These are phyloP conservation scores for Taphrina betulina DNA, from an alignment of 1,139 yeast species.

Conservation along the genomic window DNA sequence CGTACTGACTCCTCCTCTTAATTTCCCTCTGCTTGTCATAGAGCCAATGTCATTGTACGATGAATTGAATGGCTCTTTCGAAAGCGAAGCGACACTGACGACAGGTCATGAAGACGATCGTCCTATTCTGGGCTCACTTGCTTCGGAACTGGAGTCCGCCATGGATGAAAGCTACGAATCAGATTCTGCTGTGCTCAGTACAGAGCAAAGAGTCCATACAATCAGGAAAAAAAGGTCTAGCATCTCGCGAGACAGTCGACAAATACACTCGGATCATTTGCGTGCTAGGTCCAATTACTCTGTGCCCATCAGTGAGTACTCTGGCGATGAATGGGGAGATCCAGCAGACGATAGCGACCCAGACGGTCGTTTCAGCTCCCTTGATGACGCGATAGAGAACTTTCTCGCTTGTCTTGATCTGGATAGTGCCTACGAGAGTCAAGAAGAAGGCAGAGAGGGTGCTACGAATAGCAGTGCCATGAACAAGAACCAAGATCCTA, in stretches of 20 bases:
- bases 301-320: not conserved
- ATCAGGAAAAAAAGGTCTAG: too few species aligned
- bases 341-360: conserved; percentile 21
- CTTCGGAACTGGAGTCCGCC: conserved; percentile 2
- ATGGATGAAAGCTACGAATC: conserved; percentile 11
- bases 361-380: not conserved
- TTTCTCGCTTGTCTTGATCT: not conserved
- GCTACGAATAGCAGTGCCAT: not conserved
- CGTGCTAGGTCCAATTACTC: too few species aligned
- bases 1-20: too few species aligned
- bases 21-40: too few species aligned
- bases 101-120: not conserved
- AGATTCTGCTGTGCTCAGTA: too few species aligned
- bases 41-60: conserved; percentile 10
- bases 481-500: not conserved
- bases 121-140: not conserved
- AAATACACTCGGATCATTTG: too few species aligned
- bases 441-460: not conserved
- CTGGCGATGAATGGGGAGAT: conserved; percentile 17
- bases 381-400: conserved; percentile 2
- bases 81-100: not conserved
- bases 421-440: conserved; percentile 13
- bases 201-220: too few species aligned
- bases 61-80: not conserved
- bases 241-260: too few species aligned